Percentiles rank a stretch among this genome's conserved stretches.
Conservation (phyloP, 768 basidiomycete species). For the Boletus reticulatus region DNA sequence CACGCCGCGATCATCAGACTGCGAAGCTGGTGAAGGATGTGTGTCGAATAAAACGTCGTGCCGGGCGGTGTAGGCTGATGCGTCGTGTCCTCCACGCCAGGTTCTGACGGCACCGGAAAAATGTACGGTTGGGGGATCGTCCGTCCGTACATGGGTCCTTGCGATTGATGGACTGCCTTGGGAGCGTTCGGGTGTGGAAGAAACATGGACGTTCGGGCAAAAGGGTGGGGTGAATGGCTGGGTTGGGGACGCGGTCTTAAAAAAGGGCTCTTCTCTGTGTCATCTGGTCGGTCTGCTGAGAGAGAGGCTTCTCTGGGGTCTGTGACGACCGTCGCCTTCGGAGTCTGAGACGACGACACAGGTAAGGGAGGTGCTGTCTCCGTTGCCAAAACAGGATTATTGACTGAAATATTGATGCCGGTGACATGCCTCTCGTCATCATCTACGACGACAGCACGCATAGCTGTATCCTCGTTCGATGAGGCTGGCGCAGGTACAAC, state of each 20-base stretch:
- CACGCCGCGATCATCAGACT: constrained; percentile 4
- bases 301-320: constrained; percentile 9
- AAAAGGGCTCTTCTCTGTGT: constrained; percentile 17
- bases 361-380: constrained; percentile 10
- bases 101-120: constrained; percentile 3
- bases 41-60: constrained; percentile 29
- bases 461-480: neutral
- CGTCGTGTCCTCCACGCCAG: constrained; percentile 3
- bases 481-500: neutral
- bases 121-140: constrained; percentile 17
- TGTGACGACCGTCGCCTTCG: constrained; percentile 17
- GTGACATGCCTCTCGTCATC: constrained; percentile 10
- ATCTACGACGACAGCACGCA: constrained; percentile 16
- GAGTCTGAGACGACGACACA: constrained; percentile 8
- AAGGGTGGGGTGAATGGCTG: constrained; percentile 20
- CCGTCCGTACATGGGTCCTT: constrained; percentile 62
- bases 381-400: constrained; percentile 5
- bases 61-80: constrained; percentile 19
- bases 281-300: constrained; percentile 1
- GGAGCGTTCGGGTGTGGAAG: constrained; percentile 57
- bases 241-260: constrained; percentile 27
- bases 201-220: constrained; percentile 43
- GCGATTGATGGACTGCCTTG: constrained; percentile 30
- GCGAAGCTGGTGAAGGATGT: constrained; percentile 27
- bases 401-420: constrained; percentile 4